phyloP scores from a whole-genome alignment of 495 filamentous ascomycete species.

The Podospora anserina region DNA sequence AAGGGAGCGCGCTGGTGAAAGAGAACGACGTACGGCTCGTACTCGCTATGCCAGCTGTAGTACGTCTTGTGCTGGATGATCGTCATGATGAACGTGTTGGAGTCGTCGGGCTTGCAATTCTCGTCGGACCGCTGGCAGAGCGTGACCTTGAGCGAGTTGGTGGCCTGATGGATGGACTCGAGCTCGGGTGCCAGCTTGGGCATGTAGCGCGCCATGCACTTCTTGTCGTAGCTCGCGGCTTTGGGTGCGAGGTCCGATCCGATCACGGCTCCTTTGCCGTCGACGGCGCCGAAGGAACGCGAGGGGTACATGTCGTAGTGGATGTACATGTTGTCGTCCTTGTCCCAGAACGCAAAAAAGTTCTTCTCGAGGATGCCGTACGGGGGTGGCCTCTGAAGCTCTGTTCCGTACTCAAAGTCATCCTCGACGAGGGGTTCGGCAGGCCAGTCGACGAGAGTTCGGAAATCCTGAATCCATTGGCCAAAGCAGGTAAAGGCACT shows the following conservation, averaged over 20 bases:
- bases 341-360: slow-evolving; percentile 57
- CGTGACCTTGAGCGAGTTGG: slow-evolving; percentile 53
- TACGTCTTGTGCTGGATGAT: slow-evolving; percentile 53
- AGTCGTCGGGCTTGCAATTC: slow-evolving; percentile 35
- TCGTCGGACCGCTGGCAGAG: slow-evolving; percentile 48
- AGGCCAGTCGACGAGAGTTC: slow-evolving; percentile 44
- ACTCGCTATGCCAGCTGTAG: slow-evolving; percentile 44
- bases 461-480: slow-evolving; percentile 51
- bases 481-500: slow-evolving; percentile 51
- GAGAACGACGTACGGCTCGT: slow-evolving; percentile 54
- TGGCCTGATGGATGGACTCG: slow-evolving; percentile 54
- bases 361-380: slow-evolving; percentile 51
- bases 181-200: slow-evolving; percentile 28
- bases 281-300: slow-evolving; percentile 45
- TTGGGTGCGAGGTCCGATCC: slow-evolving; percentile 39
- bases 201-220: slow-evolving; percentile 43
- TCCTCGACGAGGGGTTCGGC: slow-evolving; percentile 17
- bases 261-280: slow-evolving; percentile 36
- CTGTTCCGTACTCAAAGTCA: slow-evolving; percentile 39
- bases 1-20: slow-evolving; percentile 47
- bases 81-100: slow-evolving; percentile 50
- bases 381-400: slow-evolving; percentile 45
- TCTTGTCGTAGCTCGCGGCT: slow-evolving; percentile 31
- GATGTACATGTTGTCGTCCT: slow-evolving; percentile 39
- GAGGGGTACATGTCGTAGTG: slow-evolving; percentile 50